Base-by-base conservation (phyloP, 2,329 filamentous ascomycete genomes). In the Talaromyces sp. region DNA sequence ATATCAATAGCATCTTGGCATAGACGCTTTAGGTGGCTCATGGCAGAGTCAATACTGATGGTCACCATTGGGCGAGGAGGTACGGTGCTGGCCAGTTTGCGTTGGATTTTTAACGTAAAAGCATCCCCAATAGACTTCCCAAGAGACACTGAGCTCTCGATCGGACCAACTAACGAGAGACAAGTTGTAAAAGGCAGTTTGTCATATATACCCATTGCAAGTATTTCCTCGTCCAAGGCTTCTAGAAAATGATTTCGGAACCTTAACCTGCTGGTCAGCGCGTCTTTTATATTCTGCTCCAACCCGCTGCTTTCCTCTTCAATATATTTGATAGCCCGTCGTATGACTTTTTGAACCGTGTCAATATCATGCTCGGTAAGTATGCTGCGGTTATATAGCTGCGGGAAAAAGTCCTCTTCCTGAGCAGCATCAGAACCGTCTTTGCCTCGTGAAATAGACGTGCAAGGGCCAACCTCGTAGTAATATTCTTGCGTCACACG, bases 401-500 rank as follows among this genome's bases (percentile, higher is more conserved):
- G 92, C 7, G 91, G 92, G 21, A 95, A 91, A 71, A 99, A 97
- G 70, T 99, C 94, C 75, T 99, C 94, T 76, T 99, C 94, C 88
- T 93, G 65, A 51, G 58, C 4, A 55, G 17, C 19, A 59, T 68
- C 63, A 69, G 68, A 55, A 54, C 35, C 19, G 31, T 35, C 14
- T 10, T 19, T 62, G 19, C 48, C 46, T 50, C 31, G 48, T 19
- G 51, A 26, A 27, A 55, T 54, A 52, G 43, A 58, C 27, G 41
- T 50, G 27, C 55, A 38, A 31, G 31, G 48, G 72, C 78, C 64
- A 73, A 90, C 90, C 83, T 99, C 94, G 68, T 93, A 97, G 71
- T 88, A 97, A 66, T 95, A 88, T 72, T 96, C 90, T n/a, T 82
- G 82, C 58, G 86, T 87, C 63, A 97, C 88, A 52, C 87, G 85